Evolutionary conservation across 1,284 basidiomycete genomes (phyloP), one percentile per base, ranked within the genome.

Genomic region (Xanthoconium separans): DNA sequence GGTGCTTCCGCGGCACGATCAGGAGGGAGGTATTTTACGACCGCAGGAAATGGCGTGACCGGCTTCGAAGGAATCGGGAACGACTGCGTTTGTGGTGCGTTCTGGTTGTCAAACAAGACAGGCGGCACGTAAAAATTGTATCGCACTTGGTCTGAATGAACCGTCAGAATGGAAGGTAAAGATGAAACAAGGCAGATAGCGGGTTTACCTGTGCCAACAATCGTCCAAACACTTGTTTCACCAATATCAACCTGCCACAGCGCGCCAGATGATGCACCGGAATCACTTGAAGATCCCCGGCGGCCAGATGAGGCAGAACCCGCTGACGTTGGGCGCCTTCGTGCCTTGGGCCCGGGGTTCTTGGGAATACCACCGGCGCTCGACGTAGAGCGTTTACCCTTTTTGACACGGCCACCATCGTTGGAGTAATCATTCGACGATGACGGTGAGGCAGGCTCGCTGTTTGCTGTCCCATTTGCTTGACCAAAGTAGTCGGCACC

Each of bases 51-150:
- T 3, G 91, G 93, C 20, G 93, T 93, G 54, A 94, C 82, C 13
- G 91, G 89, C 69, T 91, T 90, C 20, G 82, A 82, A 18, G 89
- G 89, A 50, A 88, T 82, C 31, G 86, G 84, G 77, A 86, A 89
- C 24, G 87, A 84, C 7, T 82, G 80, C 24, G 79, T 83, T 60
- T 81, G 81, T 31, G 80, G 74, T 39, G 82, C 77, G 61, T 83
- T 82, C 68, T 88, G 87, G 61, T 84, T 84, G 73, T 91, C 87
- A 70, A 86, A 91, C 47, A 90, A 76, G 39, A 87, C 81, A 1
- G 90, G 89, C n/a, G 93, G 92, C 7, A 94, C 86, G 68, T 92
- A 95, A 74, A 95, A 95, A 67, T 94, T 95, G 75, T 95, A 95
- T 56, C 87, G 82, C 55, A 92, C 81, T 80, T 92, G 90, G 68